Base-by-base conservation (phyloP, 1,284 basidiomycete species). In the Pseudozyma pruni region DNA sequence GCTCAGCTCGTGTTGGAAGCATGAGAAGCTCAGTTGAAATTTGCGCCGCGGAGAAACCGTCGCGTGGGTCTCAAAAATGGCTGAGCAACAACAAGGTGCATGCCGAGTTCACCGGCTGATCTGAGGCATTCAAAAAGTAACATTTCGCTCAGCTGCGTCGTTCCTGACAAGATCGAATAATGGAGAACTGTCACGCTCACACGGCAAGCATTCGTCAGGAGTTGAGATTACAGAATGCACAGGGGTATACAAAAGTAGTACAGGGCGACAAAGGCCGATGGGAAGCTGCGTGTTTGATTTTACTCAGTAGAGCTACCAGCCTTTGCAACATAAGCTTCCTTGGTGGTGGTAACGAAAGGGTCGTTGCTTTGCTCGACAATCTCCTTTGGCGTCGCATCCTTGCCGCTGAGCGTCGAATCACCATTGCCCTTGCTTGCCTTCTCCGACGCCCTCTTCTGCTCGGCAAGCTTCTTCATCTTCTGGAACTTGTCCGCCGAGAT, bases 401-500 rank as follows among this genome's bases (percentile, higher is more conserved):
- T 56, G 20, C 44, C 50, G 0, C 27, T 29, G 27, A 29, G 27
- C 27, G 6, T 6, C 7, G 27, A 11, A 7, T 6, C 11, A 6
- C 27, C 27, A 13, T 5, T 20, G 16, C 49, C 20, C 34, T 11
- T 44, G 31, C 50, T 60, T 11, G 27, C 31, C 53, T 64, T 54
- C 32, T 57, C 67, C 1, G 29, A 57, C 5, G 49, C 58, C 10
- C 54, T 39, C 55, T 64, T 68, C 27, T 32, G 33, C 51, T 72
- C 63, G 8, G 55, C 55, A 19, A 57, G 47, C 62, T 72, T 67
- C 41, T 67, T 64, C 60, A 80, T 67, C 66, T 64, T 68, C 13
- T 54, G 46, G 52, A 81, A 84, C 58, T 84, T 78, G 7, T 80
- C 74, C 3, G 81, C 72, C 8, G 80, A 80, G 89, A 94, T 89